A percentile compares a stretch with the other conserved stretches of the same genome.
Conservation (phyloP, 768 basidiomycete genomes). For the Suillus tomentosus region DNA sequence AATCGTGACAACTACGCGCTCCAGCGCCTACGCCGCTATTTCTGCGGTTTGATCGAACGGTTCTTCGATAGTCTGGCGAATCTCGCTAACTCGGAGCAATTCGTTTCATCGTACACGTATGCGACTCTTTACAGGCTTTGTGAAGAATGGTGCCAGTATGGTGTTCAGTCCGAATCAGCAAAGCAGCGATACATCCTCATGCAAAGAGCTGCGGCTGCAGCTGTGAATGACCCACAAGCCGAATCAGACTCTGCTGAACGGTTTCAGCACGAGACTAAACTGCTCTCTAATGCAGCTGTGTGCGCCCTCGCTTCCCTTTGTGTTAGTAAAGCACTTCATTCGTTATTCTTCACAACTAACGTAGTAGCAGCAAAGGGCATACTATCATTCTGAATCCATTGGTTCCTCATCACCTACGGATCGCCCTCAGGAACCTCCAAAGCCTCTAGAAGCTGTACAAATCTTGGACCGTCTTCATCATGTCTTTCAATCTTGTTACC, state of each 20-base stretch:
- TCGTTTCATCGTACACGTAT: constrained; percentile 74
- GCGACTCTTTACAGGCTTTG: constrained; percentile 81
- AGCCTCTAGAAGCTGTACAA: constrained; percentile 51
- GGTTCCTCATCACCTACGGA: constrained; percentile 65
- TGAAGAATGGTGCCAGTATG: constrained; percentile 93
- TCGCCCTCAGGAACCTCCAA: constrained; percentile 50
- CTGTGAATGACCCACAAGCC: constrained; percentile 54
- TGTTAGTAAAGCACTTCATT: constrained; percentile 50
- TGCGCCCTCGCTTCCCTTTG: constrained; percentile 86
- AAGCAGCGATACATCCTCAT: constrained; percentile 71
- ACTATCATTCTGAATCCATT: constrained; percentile 61
- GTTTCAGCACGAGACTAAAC: constrained; percentile 68
- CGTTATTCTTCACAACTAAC: constrained; percentile 11
- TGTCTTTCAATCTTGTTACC: constrained; percentile 63
- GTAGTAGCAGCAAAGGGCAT: constrained; percentile 67
- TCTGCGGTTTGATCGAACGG: constrained; percentile 86
- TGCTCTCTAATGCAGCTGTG: constrained; percentile 80
- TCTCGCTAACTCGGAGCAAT: constrained; percentile 74
- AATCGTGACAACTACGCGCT: constrained; percentile 75
- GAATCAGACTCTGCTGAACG: constrained; percentile 55
- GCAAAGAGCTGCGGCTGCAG: constrained; percentile 63
- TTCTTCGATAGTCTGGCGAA: constrained; percentile 76
- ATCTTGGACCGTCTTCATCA: constrained; percentile 69
- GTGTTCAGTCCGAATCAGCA: constrained; percentile 69
- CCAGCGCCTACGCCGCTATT: constrained; percentile 84